Evolutionary conservation across 2,329 filamentous ascomycete genomes (phyloP).

Genomic region (Mycocentrospora acerina): DNA sequence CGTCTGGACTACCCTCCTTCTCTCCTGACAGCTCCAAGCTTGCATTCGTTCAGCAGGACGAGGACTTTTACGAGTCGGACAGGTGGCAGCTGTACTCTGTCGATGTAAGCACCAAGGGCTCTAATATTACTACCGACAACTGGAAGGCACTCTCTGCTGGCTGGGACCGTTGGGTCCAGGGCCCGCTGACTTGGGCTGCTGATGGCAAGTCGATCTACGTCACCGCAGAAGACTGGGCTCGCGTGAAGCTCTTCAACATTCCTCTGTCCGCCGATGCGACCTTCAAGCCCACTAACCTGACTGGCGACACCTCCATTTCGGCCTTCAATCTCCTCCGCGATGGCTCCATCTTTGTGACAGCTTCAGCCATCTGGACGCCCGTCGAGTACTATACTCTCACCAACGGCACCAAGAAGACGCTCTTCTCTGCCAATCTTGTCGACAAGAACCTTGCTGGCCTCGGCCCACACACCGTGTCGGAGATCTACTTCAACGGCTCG

Average conservation of each 20-base stretch:
- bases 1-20: conserved; percentile 69
- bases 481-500: conserved; percentile 70
- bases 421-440: conserved; percentile 64
- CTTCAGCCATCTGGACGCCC: conserved; percentile 35
- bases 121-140: conserved; percentile 28
- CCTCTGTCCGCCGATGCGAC: conserved; percentile 58
- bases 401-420: conserved; percentile 37
- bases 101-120: conserved; percentile 25
- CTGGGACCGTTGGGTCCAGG: conserved; percentile 35
- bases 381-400: conserved; percentile 32
- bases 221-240: conserved; percentile 38
- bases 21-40: conserved; percentile 70
- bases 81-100: conserved; percentile 55
- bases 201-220: conserved; percentile 35
- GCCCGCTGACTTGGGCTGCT: conserved; percentile 33
- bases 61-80: conserved; percentile 75
- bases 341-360: conserved; percentile 51
- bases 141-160: conserved; percentile 31
- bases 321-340: conserved; percentile 60
- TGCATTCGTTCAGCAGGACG: conserved; percentile 74
- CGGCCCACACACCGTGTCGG: conserved; percentile 62
- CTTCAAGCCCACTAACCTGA: conserved; percentile 45
- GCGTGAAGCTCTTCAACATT: conserved; percentile 59
- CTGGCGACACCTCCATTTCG: conserved; percentile 44
- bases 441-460: conserved; percentile 67